Conservation (phyloP, 2,329 filamentous ascomycete genomes). For the Byssochlamys sp. region DNA sequence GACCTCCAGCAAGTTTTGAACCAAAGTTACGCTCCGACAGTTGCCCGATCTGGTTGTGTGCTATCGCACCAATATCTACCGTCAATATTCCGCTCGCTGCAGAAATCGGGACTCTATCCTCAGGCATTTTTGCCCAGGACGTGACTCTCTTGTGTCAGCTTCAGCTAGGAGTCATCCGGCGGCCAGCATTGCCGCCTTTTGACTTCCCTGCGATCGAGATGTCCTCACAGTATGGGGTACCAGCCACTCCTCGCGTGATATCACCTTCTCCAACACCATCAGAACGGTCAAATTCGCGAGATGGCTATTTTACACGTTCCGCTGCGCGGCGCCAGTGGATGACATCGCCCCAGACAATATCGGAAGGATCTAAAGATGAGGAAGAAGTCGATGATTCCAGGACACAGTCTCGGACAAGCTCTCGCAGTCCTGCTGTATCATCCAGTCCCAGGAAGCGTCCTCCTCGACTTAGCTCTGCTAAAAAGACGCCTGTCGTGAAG, state of each 20-base stretch:
- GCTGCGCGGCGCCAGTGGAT: conserved; percentile 50
- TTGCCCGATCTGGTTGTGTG: not conserved
- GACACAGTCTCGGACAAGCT: conserved; percentile 57
- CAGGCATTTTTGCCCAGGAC: conserved; percentile 16
- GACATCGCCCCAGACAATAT: conserved; percentile 50
- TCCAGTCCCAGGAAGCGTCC: conserved; percentile 3
- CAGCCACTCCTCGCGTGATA: conserved; percentile 75
- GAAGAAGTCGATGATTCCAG: conserved; percentile 44
- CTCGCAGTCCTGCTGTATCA: conserved; percentile 52
- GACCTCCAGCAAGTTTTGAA: not conserved
- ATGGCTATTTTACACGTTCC: conserved; percentile 68
- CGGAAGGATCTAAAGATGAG: conserved; percentile 45
- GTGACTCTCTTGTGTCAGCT: conserved; percentile 11
- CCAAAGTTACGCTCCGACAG: not conserved
- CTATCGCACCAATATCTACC: conserved; percentile 7
- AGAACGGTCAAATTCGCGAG: conserved; percentile 38
- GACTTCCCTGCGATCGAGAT: conserved; percentile 30
- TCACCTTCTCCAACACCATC: conserved; percentile 71
- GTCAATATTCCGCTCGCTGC: conserved; percentile 27
- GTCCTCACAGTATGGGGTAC: conserved; percentile 49
- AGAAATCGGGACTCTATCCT: conserved; percentile 10
- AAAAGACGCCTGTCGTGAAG: conserved; percentile 35
- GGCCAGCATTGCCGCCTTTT: conserved; percentile 42
- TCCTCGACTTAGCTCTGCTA: conserved; percentile 37
- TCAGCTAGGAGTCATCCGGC: conserved; percentile 16